Evolutionary conservation across 2,329 filamentous ascomycete genomes (phyloP).

Genomic region (Epichloe amarillans): DNA sequence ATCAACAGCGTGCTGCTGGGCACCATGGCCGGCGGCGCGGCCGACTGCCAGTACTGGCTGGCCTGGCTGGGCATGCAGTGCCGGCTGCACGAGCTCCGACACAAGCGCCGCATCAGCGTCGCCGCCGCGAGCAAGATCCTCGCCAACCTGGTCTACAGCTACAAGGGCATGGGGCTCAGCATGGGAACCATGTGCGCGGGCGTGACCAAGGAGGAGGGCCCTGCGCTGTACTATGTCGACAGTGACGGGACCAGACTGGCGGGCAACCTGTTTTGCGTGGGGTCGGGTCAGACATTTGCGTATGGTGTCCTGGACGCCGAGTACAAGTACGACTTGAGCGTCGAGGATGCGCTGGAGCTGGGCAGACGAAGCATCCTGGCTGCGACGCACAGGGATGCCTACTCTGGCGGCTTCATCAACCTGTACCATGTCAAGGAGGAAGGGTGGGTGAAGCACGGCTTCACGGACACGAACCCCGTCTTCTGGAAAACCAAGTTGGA

Average conservation of each 20-base stretch:
- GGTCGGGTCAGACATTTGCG: slow-evolving; percentile 94
- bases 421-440: slow-evolving; percentile 98
- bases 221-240: slow-evolving; percentile 98
- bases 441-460: slow-evolving; percentile 97
- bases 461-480: slow-evolving; percentile 95
- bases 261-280: slow-evolving; percentile 96
- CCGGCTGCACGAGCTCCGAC: slow-evolving; percentile 94
- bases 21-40: slow-evolving; percentile 96
- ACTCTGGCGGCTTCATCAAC: slow-evolving; percentile 97
- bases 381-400: slow-evolving; percentile 95
- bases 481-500: slow-evolving; percentile 99
- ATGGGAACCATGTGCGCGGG: slow-evolving; percentile 99
- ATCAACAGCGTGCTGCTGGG: slow-evolving; percentile 90
- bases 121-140: slow-evolving; percentile 97
- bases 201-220: slow-evolving; percentile 88
- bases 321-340: slow-evolving; percentile 79
- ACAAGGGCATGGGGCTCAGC: slow-evolving; percentile 96
- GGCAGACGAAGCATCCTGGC: slow-evolving; percentile 87
- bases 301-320: slow-evolving; percentile 96
- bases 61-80: slow-evolving; percentile 98
- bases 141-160: slow-evolving; percentile 93
- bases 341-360: slow-evolving; percentile 81
- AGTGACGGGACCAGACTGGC: slow-evolving; percentile 77
- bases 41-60: slow-evolving; percentile 99
- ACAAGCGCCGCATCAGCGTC: slow-evolving; percentile 97